phyloP scores from a whole-genome alignment of 2,329 filamentous ascomycete species.

The Xylariaceae sp. region DNA sequence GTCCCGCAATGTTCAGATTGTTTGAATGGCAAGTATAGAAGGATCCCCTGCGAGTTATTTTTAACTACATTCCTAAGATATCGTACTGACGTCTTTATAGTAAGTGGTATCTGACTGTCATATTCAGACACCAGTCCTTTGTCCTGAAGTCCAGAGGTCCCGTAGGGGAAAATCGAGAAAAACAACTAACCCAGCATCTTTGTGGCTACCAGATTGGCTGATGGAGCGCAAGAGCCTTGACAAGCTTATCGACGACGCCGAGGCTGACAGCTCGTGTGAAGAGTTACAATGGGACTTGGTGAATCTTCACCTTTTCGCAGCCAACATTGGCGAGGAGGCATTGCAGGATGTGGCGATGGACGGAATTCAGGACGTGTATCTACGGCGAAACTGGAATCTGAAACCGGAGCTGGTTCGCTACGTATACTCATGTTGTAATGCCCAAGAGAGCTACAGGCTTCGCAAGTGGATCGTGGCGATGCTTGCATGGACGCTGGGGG shows the following conservation, averaged over 20 bases:
- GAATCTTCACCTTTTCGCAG: constrained; percentile 56
- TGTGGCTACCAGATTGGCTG: too few relatives aligned
- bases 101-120: too few relatives aligned
- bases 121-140: too few relatives aligned
- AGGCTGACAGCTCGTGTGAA: constrained; percentile 26
- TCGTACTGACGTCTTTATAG: too few relatives aligned
- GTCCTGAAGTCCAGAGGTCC: too few relatives aligned
- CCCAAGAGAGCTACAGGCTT: constrained; percentile 48
- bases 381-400: constrained; percentile 58
- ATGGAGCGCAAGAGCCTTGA: constrained; percentile 27
- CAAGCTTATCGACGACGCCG: constrained; percentile 28
- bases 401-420: constrained; percentile 49
- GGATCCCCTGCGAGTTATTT: too few relatives aligned
- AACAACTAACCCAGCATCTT: too few relatives aligned
- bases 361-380: constrained; percentile 57
- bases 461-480: constrained; percentile 61
- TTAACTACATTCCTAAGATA: too few relatives aligned
- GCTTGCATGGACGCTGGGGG: constrained; percentile 54
- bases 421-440: constrained; percentile 53
- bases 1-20: constrained; percentile 34
- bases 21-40: too few relatives aligned
- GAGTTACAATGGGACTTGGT: constrained; percentile 56
- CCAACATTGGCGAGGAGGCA: constrained; percentile 45
- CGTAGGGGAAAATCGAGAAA: too few relatives aligned
- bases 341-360: constrained; percentile 59